These are phyloP conservation scores for Suillus subalutaceus DNA, from an alignment of 768 basidiomycete species.

Conservation along the genomic window DNA sequence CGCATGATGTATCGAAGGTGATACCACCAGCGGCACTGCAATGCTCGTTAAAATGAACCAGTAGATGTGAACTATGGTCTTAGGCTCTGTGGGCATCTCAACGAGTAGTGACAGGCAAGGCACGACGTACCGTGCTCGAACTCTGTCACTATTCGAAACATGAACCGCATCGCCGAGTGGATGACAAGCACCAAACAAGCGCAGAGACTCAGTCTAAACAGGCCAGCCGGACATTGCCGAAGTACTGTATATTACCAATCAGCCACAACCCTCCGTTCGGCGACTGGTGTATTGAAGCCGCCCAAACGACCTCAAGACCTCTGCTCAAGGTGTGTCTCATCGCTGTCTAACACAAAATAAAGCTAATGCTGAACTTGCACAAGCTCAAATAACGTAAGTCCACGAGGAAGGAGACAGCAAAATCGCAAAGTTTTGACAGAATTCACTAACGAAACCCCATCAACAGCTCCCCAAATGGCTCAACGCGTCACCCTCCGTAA, in stretches of 20 bases:
- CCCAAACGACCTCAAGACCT: conserved; percentile 37
- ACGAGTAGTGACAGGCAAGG: background rate
- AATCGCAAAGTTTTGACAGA: background rate
- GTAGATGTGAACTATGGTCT: background rate
- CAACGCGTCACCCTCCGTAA: conserved; percentile 99
- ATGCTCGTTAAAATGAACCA: background rate
- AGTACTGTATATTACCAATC: conserved; percentile 29
- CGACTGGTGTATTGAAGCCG: conserved; percentile 27
- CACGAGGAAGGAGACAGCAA: background rate
- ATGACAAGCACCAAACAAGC: background rate
- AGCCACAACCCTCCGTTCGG: conserved; percentile 30
- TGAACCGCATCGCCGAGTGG: background rate
- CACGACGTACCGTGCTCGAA: too few relatives aligned
- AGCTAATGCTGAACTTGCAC: background rate
- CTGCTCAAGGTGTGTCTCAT: conserved; percentile 14
- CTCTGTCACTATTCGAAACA: background rate
- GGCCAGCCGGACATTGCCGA: conserved; percentile 27
- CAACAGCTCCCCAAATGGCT: conserved; percentile 64
- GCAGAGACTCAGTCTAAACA: background rate
- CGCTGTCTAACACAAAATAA: background rate
- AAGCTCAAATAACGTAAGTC: conserved; percentile 12
- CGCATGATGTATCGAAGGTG: background rate
- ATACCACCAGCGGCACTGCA: background rate
- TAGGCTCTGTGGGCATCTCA: background rate
- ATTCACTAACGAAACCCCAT: background rate